A percentile compares a stretch with the other conserved stretches of the same genome.
These are phyloP conservation scores for Epichloe typhina DNA, from an alignment of 2,329 filamentous ascomycete genomes.

Conservation along the genomic window DNA sequence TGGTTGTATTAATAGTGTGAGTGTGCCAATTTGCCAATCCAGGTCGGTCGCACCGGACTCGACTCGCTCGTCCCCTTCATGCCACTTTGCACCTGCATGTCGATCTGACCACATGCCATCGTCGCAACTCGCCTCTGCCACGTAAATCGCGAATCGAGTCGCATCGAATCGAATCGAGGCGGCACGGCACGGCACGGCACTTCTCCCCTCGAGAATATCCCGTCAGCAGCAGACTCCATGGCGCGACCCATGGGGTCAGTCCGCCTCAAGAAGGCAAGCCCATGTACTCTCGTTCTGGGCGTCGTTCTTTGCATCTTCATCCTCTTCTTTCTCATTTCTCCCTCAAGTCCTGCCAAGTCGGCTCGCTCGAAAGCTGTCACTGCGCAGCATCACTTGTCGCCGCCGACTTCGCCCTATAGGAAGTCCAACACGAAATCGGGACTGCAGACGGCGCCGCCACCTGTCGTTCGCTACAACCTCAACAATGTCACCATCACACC, in stretches of 20 bases:
- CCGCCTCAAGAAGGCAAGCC: conserved; percentile 69
- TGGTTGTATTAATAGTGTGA: no score
- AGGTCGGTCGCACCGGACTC: neutral
- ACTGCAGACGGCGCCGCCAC: conserved; percentile 44
- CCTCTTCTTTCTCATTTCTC: conserved; percentile 48
- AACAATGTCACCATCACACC: conserved; percentile 82
- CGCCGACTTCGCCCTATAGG: conserved; percentile 29
- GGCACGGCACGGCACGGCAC: neutral
- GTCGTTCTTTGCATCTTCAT: conserved; percentile 59
- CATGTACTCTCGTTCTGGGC: conserved; percentile 61
- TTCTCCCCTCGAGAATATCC: neutral
- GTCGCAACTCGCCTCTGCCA: conserved; percentile 4
- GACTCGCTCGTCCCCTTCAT: neutral
- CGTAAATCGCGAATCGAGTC: conserved; percentile 1
- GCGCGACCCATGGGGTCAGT: conserved; percentile 47
- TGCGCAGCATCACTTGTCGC: conserved; percentile 30
- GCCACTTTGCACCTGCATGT: neutral
- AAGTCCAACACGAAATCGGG: conserved; percentile 23
- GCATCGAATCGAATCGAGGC: neutral
- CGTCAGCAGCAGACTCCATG: conserved; percentile 24
- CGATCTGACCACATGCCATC: conserved; percentile 5
- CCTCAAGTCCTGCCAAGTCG: conserved; percentile 32
- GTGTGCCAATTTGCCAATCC: no score
- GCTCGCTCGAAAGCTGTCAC: conserved; percentile 34
- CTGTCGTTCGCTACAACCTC: conserved; percentile 84